phyloP scores from a whole-genome alignment of 192 early-diverging fungal genomes.

The Dissophora ornata region DNA sequence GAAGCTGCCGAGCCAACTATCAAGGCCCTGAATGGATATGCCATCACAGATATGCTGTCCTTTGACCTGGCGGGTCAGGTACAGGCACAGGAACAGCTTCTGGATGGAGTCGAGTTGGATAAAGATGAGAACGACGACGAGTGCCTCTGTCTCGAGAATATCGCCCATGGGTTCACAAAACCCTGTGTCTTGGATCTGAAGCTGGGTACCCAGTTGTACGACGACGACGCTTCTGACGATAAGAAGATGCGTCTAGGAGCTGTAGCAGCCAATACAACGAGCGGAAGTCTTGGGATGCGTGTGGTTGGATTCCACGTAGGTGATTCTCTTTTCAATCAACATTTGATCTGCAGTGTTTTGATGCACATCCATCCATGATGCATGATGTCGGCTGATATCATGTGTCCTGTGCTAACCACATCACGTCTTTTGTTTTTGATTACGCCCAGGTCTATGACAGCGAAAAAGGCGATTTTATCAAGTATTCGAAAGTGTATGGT shows the following conservation, averaged over 20 bases:
- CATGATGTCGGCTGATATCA: neutral
- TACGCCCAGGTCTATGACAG: slow-evolving; percentile 63
- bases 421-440: neutral
- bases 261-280: slow-evolving; percentile 77
- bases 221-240: slow-evolving; percentile 73
- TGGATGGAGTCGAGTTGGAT: slow-evolving; percentile 1
- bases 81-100: neutral
- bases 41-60: slow-evolving; percentile 22
- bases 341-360: too few species aligned
- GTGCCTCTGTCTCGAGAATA: slow-evolving; percentile 82
- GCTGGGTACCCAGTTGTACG: slow-evolving; percentile 83
- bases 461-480: slow-evolving; percentile 48
- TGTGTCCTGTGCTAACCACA: too few species aligned
- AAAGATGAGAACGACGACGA: slow-evolving; percentile 33
- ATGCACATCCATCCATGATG: too few species aligned
- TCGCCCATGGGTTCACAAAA: slow-evolving; percentile 71
- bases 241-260: slow-evolving; percentile 75
- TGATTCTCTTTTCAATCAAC: too few species aligned
- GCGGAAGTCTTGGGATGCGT: slow-evolving; percentile 69
- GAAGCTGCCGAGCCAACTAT: slow-evolving; percentile 14
- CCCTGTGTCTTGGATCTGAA: slow-evolving; percentile 92
- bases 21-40: slow-evolving; percentile 42
- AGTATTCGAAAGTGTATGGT: slow-evolving; percentile 65
- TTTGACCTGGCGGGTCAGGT: slow-evolving; percentile 15
- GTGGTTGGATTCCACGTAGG: slow-evolving; percentile 80